These are phyloP conservation scores for Echinochloa phyllopogon DNA, from an alignment of 176 grass and related monocot species.

Conservation along the genomic window DNA sequence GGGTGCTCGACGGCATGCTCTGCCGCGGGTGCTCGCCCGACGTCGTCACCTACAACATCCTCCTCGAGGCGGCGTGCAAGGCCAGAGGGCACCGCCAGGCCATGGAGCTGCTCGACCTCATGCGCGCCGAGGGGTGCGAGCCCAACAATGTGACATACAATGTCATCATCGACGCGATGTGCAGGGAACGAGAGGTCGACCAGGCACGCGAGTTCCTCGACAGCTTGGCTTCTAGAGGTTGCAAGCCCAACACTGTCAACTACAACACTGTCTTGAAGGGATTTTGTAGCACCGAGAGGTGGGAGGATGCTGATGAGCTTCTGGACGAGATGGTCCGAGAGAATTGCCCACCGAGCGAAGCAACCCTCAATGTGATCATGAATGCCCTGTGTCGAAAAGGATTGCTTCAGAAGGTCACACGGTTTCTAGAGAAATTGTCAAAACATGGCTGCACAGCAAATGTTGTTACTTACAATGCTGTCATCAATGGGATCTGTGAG, in stretches of 20 bases:
- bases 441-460: slow-evolving; percentile 62
- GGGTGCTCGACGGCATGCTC: slow-evolving; percentile 74
- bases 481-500: slow-evolving; percentile 64
- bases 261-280: slow-evolving; percentile 71
- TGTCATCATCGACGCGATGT: slow-evolving; percentile 74
- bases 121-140: slow-evolving; percentile 62
- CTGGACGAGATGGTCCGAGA: slow-evolving; percentile 55
- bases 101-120: slow-evolving; percentile 65
- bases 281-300: slow-evolving; percentile 45
- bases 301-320: slow-evolving; percentile 63
- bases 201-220: slow-evolving; percentile 47
- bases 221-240: slow-evolving; percentile 56
- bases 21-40: slow-evolving; percentile 61
- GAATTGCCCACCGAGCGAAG: slow-evolving; percentile 58
- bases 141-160: slow-evolving; percentile 76
- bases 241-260: slow-evolving; percentile 61
- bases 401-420: slow-evolving; percentile 39
- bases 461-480: slow-evolving; percentile 56
- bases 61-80: slow-evolving; percentile 69
- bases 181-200: slow-evolving; percentile 60
- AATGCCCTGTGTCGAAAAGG: slow-evolving; percentile 60
- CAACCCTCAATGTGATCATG: slow-evolving; percentile 60
- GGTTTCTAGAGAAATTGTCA: slow-evolving; percentile 59
- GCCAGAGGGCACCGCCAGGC: slow-evolving; percentile 57
- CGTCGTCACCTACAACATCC: slow-evolving; percentile 81